Evolutionary conservation across 1,284 basidiomycete species (phyloP).

Genomic region (Cutaneotrichosporon spelunceum): DNA sequence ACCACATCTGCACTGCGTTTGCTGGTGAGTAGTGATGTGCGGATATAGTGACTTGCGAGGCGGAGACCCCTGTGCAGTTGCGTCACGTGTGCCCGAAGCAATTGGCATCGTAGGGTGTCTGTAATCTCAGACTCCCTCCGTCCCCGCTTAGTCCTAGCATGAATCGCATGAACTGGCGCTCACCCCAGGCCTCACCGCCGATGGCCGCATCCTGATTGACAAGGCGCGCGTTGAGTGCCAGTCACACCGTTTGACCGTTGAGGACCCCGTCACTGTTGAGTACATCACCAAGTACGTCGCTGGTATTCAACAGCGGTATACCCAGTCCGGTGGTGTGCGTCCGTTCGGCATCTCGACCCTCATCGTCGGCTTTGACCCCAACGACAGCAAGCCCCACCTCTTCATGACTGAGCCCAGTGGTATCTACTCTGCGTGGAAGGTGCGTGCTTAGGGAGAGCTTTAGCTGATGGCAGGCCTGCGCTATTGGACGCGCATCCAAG

Average conservation of each 20-base stretch:
- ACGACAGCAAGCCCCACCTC: slow-evolving; percentile 80
- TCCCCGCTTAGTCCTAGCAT: background rate
- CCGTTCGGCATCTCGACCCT: slow-evolving; percentile 98
- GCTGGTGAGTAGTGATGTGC: slow-evolving; percentile 64
- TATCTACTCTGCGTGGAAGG: slow-evolving; percentile 99
- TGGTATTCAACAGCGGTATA: slow-evolving; percentile 97
- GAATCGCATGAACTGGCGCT: slow-evolving; percentile 4
- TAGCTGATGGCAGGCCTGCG: slow-evolving; percentile 68
- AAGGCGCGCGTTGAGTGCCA: slow-evolving; percentile 98
- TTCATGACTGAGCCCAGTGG: slow-evolving; percentile 98
- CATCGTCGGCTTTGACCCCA: slow-evolving; percentile 94
- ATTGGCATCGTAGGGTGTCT: too few relatives aligned
- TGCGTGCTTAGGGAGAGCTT: slow-evolving; percentile 44
- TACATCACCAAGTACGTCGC: slow-evolving; percentile 98
- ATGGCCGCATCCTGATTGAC: slow-evolving; percentile 96
- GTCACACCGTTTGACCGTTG: slow-evolving; percentile 93
- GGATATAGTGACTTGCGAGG: background rate
- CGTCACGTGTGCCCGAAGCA: background rate
- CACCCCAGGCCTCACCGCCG: slow-evolving; percentile 84
- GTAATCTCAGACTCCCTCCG: background rate
- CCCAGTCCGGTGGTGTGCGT: slow-evolving; percentile 96
- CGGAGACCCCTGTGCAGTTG: background rate
- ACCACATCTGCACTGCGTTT: slow-evolving; percentile 96
- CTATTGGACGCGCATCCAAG: slow-evolving; percentile 95
- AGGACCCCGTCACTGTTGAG: slow-evolving; percentile 96